Base-by-base conservation (phyloP, 2,329 filamentous ascomycete genomes). In the Paecilomyces variotii region DNA sequence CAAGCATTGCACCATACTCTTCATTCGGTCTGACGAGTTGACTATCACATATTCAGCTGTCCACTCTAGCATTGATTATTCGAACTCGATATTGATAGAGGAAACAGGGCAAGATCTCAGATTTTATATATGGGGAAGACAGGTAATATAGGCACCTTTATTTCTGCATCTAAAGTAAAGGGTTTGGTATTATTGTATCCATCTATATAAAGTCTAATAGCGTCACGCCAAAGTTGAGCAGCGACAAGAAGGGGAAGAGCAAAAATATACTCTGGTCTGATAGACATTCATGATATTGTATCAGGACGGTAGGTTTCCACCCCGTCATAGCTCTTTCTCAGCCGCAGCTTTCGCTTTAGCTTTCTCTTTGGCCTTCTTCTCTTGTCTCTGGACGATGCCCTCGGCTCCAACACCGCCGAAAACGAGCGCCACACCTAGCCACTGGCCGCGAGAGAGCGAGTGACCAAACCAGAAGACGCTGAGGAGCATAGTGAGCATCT, bases 401-500 rank as follows among this genome's bases (percentile, higher is more conserved):
- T 99, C 94, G 35, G 92, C 89, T 30, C 91, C 94, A 70, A 99
- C 92, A 56, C 93, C 94, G 27, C 92, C 91, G 78, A 99, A 99
- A 7, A 99, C 94, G 59, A 99, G 80, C 0, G 84, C 87, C 32
- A 99, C 92, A 62, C 94, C 94, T 5, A 95, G 78, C 90, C 92
- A 96, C 78, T 99, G 94, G 82, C 93, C 95, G n/a, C 80, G 77
- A 28, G 85, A 89, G 54, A 99, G 82, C 62, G 83, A 84, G 74
- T 99, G 94, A 28, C 94, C 94, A 72, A 97, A 99, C 77, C 91
- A 91, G 61, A 97, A 80, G 28, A 99, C 94, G 57, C 91, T 96
- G 56, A 97, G 82, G 60, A 97, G 90, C 94, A 99, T 99, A 65
- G 93, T 97, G 73, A 97, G 84, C 94, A 99, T 99, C 80, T 99